Evolutionary conservation across 1,284 basidiomycete species (phyloP).

Genomic region (Marasmius tenuissimus): DNA sequence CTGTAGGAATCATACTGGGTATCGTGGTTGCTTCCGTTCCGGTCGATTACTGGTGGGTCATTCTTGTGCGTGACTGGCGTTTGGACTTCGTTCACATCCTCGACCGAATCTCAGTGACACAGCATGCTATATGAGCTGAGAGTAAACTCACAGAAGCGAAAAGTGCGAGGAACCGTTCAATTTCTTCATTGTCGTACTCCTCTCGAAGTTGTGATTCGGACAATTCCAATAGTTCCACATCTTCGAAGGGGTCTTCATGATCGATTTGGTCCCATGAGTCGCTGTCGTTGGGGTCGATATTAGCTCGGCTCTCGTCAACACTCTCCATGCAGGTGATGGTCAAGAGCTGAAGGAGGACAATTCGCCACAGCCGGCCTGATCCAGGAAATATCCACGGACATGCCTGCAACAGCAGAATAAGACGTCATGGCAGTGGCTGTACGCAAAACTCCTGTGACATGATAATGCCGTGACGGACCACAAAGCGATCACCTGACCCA

Average conservation of each 20-base stretch:
- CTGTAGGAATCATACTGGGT: slow-evolving; percentile 21
- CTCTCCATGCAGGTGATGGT: not conserved
- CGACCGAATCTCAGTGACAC: slow-evolving; percentile 42
- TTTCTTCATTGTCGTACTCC: slow-evolving; percentile 63
- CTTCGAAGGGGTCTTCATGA: not conserved
- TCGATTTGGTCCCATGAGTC: not conserved
- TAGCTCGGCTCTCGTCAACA: not conserved
- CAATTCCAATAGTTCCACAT: slow-evolving; percentile 17
- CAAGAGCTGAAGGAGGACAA: not conserved
- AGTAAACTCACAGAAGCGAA: slow-evolving; percentile 51
- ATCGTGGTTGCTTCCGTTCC: not conserved
- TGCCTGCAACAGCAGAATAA: too few species aligned
- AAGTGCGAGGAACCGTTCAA: slow-evolving; percentile 53
- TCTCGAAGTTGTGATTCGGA: slow-evolving; percentile 47
- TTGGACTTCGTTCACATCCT: too few species aligned
- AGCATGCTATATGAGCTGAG: not conserved
- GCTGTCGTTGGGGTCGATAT: not conserved
- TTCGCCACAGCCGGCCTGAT: too few species aligned
- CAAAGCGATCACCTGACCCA: not conserved
- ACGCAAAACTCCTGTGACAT: not conserved
- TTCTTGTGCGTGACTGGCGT: too few species aligned
- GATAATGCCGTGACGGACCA: not conserved
- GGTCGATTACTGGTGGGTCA: not conserved
- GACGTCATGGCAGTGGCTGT: too few species aligned
- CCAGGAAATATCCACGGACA: too few species aligned